Base-by-base conservation (phyloP, 2,329 filamentous ascomycete genomes). In the Phialocephala sp. region DNA sequence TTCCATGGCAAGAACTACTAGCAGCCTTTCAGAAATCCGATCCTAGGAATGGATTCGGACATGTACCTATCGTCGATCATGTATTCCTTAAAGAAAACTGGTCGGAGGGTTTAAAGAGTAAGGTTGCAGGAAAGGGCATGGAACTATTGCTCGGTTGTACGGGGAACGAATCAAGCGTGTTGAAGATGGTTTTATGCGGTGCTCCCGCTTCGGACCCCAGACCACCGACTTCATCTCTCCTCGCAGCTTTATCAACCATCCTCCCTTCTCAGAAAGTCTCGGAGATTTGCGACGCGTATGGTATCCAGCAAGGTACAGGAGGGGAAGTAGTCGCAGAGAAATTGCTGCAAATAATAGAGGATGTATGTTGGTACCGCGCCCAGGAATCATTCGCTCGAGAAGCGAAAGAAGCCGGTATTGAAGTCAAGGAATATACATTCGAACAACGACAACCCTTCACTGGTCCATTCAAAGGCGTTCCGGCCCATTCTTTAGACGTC, bases 121-220 rank as follows among this genome's bases (percentile, higher is more conserved):
- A 20, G n/a, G n/a, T n/a, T 22, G 1, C n/a, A 11, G 8, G 55
- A 11, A 62, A 36, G 6, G 60, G 60, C 27, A 32, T 32, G 4
- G n/a, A 32, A 15, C 14, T 66, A 9, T 64, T 68, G 22, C 55
- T 66, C 8, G 63, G 63, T 2, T 61, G 54, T 27, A 68, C 63
- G 5, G 58, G 45, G 8, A n/a, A 24, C 18, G 66, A 68, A 37
- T 45, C 52, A 0, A 35, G 50, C n/a, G 60, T 64, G 3, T n/a
- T 65, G 4, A 47, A 60, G 15, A 36, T 57, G 15, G 58, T 68
- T 4, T 14, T 63, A 6, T 24, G 41, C 24, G 6, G 37, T 32
- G 35, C 36, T 20, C 52, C 63, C 39, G 35, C 56, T 24, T 20
- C 50, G 0, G 24, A 22, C 35, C 39, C 27, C 5, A 45, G 24